Evolutionary conservation across 208 protist species (phyloP), one percentile per base, ranked within the genome.

Genomic region (Histomonas meleagridis): DNA sequence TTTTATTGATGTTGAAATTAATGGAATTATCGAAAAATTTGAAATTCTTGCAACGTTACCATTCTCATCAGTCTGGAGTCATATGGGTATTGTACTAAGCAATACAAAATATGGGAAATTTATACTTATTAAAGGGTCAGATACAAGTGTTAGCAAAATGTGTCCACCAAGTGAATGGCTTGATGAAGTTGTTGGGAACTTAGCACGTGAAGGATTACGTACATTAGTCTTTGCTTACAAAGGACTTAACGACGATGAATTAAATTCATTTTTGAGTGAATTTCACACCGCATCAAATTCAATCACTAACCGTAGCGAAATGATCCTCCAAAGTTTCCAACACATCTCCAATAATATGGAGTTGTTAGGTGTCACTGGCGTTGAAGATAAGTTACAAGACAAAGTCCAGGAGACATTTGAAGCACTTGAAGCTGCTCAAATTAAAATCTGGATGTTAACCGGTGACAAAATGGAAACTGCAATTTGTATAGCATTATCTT

Each of bases 381-480:
- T 95, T n/a, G 93, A 94, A 78, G 92, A 96, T 94, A 96, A 97
- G 93, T 94, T 99, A 53, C 98, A 99, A 94, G 95, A 97, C 5
- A 94, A 94, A 69, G 98, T 99, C 46, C 93, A 95, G 18, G 69
- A 95, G 26, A 92, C 95, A 4, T 95, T 96, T 92, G 51, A 49
- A 1, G 92, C n/a, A 32, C 92, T 97, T 46, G 69, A 57, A 23
- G 5, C 76, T 48, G 96, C 96, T 2, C 94, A 92, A 21, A 96
- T 98, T 76, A 95, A 97, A 32, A 92, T 99, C 32, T 98, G 97
- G 97, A 96, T 99, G 93, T 91, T 99, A 49, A 99, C 98, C 32
- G 98, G 98, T 48, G 98, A 99, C 94, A 99, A 99, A 94, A 92
- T 97, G 70, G 96, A 98, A 92, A 99, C 98, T 16, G 97, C 93